Conservation (phyloP, 2,329 filamentous ascomycete genomes). For the Escovopsis sp. region DNA sequence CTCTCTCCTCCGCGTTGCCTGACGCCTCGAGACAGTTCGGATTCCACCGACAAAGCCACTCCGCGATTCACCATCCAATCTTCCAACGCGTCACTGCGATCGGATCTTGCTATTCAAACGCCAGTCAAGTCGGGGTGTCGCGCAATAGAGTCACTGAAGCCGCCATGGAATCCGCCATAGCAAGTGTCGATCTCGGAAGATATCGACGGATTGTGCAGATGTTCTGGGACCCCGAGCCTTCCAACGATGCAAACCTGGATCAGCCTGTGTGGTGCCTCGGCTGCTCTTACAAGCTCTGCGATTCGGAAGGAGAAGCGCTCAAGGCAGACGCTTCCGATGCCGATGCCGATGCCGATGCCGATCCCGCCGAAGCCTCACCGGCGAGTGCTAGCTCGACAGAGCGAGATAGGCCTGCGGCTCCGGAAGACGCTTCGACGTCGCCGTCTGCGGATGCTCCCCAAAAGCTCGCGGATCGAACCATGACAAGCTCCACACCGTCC, state of each 20-base stretch:
- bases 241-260: slow-evolving; percentile 55
- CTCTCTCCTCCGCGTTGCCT: not conserved
- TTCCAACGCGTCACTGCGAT: not conserved
- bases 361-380: slow-evolving; percentile 7
- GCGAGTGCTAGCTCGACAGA: not conserved
- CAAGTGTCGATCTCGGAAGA: slow-evolving; percentile 58
- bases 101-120: not conserved
- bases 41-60: not conserved
- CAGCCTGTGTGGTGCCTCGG: slow-evolving; percentile 75
- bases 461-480: slow-evolving; percentile 31
- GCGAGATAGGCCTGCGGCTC: slow-evolving; percentile 2
- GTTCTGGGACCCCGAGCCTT: slow-evolving; percentile 82
- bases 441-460: slow-evolving; percentile 20
- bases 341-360: slow-evolving; percentile 2
- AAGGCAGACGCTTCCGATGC: slow-evolving; percentile 11
- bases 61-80: not conserved
- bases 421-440: slow-evolving; percentile 7
- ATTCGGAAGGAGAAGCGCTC: slow-evolving; percentile 8
- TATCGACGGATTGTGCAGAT: slow-evolving; percentile 72
- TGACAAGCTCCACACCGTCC: slow-evolving; percentile 38
- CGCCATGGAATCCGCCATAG: slow-evolving; percentile 24
- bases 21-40: not conserved
- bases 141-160: not conserved
- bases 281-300: slow-evolving; percentile 31
- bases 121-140: not conserved